These are phyloP conservation scores for Pelagomonas calceolata DNA, from an alignment of 108 stramenopile species.

Conservation along the genomic window DNA sequence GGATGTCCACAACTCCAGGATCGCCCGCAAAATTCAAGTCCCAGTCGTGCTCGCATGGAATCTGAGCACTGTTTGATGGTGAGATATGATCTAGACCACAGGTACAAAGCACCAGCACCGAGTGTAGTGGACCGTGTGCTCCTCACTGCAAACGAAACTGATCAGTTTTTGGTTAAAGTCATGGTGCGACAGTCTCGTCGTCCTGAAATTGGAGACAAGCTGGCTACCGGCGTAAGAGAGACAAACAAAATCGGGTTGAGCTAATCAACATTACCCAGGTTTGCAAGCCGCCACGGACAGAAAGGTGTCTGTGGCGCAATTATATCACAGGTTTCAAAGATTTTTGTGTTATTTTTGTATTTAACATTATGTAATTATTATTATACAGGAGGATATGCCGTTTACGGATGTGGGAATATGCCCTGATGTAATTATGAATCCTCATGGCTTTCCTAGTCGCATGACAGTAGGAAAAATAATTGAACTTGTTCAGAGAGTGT, in stretches of 20 bases:
- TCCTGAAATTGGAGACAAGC: constrained; percentile 99
- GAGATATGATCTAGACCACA: too few species aligned
- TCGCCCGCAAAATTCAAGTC: too few species aligned
- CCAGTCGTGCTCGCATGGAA: too few species aligned
- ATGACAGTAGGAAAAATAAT: constrained; percentile 99
- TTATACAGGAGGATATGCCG: constrained; percentile 88
- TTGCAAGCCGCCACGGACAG: constrained; percentile 77
- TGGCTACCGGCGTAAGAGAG: constrained; percentile 44
- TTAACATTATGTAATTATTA: constrained; percentile 9
- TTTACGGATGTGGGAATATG: constrained; percentile 87
- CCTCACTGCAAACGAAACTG: constrained; percentile 87
- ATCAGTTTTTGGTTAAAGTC: constrained; percentile 87
- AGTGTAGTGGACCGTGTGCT: constrained; percentile 79
- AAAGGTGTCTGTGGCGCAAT: constrained; percentile 98
- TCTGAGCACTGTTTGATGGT: too few species aligned
- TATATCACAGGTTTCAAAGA: not conserved
- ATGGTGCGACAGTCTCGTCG: constrained; percentile 76
- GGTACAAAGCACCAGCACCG: too few species aligned
- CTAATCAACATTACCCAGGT: too few species aligned
- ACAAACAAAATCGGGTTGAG: too few species aligned
- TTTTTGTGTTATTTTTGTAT: too few species aligned
- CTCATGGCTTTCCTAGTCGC: constrained; percentile 96
- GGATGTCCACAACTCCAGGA: too few species aligned
- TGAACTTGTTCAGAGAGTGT: constrained; percentile 54
- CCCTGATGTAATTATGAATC: constrained; percentile 99